These are phyloP conservation scores for Sporothrix globosa DNA, from an alignment of 2,329 filamentous ascomycete species.

Conservation along the genomic window DNA sequence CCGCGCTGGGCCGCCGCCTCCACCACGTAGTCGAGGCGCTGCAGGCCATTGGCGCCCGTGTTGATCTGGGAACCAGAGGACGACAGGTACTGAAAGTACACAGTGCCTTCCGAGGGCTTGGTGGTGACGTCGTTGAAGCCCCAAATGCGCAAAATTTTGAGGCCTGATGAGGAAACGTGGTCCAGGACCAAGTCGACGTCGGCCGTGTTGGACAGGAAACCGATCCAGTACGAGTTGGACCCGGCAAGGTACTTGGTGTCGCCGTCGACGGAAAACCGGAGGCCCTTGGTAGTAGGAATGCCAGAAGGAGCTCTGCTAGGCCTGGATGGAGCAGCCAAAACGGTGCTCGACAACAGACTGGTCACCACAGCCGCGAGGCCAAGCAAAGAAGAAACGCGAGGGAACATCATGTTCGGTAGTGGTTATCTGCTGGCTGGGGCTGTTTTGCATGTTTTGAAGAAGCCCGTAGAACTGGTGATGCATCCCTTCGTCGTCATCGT, in stretches of 20 bases:
- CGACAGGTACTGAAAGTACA: slow-evolving; percentile 60
- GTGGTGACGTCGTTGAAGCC: slow-evolving; percentile 61
- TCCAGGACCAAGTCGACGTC: slow-evolving; percentile 59
- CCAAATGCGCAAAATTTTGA: slow-evolving; percentile 56
- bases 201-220: slow-evolving; percentile 54
- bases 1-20: slow-evolving; percentile 60
- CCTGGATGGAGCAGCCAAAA: neutral
- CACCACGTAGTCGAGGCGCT: slow-evolving; percentile 57
- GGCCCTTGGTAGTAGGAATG: slow-evolving; percentile 37
- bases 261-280: slow-evolving; percentile 49
- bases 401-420: neutral
- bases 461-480: neutral
- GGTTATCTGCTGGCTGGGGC: neutral
- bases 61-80: slow-evolving; percentile 61
- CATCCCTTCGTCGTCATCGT: too few species aligned
- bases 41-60: slow-evolving; percentile 63
- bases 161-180: slow-evolving; percentile 54
- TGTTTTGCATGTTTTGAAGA: too few species aligned
- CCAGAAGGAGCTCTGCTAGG: neutral
- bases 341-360: neutral
- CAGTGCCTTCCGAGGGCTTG: slow-evolving; percentile 43
- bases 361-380: neutral
- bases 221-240: slow-evolving; percentile 61
- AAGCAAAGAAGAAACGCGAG: slow-evolving; percentile 6
- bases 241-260: slow-evolving; percentile 55